Conservation (phyloP, 116 monocot species). For the Posidonia oceanica region DNA sequence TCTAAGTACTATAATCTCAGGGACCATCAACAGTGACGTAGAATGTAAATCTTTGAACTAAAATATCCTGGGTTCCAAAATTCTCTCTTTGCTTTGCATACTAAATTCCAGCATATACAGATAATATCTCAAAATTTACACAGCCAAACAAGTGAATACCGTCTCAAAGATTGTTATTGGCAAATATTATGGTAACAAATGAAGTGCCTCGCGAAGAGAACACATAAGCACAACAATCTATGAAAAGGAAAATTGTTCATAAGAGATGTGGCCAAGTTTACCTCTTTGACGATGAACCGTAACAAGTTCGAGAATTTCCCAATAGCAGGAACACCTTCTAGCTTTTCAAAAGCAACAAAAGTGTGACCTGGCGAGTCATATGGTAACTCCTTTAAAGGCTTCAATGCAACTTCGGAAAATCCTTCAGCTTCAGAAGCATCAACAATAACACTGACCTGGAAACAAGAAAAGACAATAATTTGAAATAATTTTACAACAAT, state of each 20-base stretch:
- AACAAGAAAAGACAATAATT: not conserved
- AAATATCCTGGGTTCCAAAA: too few species aligned
- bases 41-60: too few species aligned
- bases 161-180: too few species aligned
- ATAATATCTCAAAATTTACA: too few species aligned
- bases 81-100: too few species aligned
- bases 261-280: slow-evolving; percentile 8
- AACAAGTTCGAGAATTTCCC: slow-evolving; percentile 89
- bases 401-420: slow-evolving; percentile 59
- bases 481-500: too few species aligned
- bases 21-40: too few species aligned
- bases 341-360: slow-evolving; percentile 87
- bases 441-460: slow-evolving; percentile 79
- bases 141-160: too few species aligned
- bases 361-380: slow-evolving; percentile 91
- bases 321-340: slow-evolving; percentile 55
- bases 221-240: not conserved
- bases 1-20: too few species aligned
- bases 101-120: too few species aligned
- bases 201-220: too few species aligned
- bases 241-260: not conserved
- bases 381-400: slow-evolving; percentile 57
- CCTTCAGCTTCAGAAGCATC: slow-evolving; percentile 93
- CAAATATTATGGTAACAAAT: too few species aligned
- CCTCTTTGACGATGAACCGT: slow-evolving; percentile 95